A percentile compares a stretch with the other conserved stretches of the same genome.
Evolutionary conservation across 768 basidiomycete species (phyloP).

Genomic region (Pleurotus giganteus): DNA sequence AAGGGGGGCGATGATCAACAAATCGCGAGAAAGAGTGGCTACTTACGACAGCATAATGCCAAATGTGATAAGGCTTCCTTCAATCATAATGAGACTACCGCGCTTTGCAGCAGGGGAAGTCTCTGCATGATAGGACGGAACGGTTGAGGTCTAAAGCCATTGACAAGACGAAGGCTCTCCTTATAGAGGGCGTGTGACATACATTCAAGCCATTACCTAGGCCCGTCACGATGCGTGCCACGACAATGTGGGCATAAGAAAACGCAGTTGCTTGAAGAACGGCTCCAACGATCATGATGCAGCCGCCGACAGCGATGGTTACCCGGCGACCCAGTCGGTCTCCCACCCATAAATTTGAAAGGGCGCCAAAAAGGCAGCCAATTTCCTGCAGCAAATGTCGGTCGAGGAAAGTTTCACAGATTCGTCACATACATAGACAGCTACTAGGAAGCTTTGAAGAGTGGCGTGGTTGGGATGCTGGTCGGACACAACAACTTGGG

Average conservation of each 20-base stretch:
- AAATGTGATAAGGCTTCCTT: constrained; percentile 18
- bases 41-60: neutral
- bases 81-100: constrained; percentile 47
- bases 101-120: constrained; percentile 46
- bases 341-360: constrained; percentile 59
- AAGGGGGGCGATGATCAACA: neutral
- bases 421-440: constrained; percentile 46
- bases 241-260: constrained; percentile 46
- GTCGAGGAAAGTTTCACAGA: neutral
- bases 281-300: constrained; percentile 53
- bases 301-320: constrained; percentile 46
- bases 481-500: constrained; percentile 43
- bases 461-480: constrained; percentile 46
- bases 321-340: constrained; percentile 44
- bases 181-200: neutral
- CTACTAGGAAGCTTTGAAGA: constrained; percentile 57
- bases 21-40: neutral
- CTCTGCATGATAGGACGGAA: constrained; percentile 53
- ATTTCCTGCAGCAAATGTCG: constrained; percentile 43
- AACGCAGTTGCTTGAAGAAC: constrained; percentile 47
- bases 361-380: constrained; percentile 61
- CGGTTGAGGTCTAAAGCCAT: constrained; percentile 47
- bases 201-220: constrained; percentile 2
- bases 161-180: neutral
- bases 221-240: constrained; percentile 47